Percentiles rank a stretch among this genome's conserved stretches.
Evolutionary conservation across 2,329 filamentous ascomycete genomes (phyloP).

Genomic region (Botrytis tulipae): DNA sequence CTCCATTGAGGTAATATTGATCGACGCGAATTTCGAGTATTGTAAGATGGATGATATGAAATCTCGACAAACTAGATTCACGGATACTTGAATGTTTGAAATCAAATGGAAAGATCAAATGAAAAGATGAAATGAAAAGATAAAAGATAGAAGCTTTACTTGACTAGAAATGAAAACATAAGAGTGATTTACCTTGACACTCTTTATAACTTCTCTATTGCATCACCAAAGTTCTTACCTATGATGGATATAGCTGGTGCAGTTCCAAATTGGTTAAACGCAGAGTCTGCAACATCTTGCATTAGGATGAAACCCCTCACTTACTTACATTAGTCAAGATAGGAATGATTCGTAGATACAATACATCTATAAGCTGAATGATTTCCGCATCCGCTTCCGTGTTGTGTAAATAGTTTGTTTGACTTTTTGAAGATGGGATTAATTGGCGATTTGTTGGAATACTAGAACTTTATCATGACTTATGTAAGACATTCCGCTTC

Average conservation of each 20-base stretch:
- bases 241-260: not conserved
- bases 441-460: not conserved
- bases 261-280: conserved; percentile 9
- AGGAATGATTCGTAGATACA: conserved; percentile 7
- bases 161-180: not conserved
- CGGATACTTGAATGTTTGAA: not conserved
- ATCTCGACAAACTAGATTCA: not conserved
- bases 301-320: not conserved
- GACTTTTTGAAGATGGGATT: not conserved
- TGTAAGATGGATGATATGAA: not conserved
- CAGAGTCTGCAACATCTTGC: not conserved
- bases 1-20: not conserved
- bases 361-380: not conserved
- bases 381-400: conserved; percentile 18
- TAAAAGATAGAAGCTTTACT: not conserved
- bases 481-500: conserved; percentile 11
- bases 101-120: not conserved
- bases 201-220: conserved; percentile 5
- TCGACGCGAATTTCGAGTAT: not conserved
- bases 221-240: conserved; percentile 1
- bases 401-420: not conserved
- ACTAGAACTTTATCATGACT: not conserved
- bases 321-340: conserved; percentile 11
- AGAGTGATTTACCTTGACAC: not conserved
- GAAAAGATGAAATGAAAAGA: not conserved